A percentile compares a stretch with the other conserved stretches of the same genome.
phyloP scores from a whole-genome alignment of 192 early-diverging fungal genomes.

The Dispira parvispora region DNA sequence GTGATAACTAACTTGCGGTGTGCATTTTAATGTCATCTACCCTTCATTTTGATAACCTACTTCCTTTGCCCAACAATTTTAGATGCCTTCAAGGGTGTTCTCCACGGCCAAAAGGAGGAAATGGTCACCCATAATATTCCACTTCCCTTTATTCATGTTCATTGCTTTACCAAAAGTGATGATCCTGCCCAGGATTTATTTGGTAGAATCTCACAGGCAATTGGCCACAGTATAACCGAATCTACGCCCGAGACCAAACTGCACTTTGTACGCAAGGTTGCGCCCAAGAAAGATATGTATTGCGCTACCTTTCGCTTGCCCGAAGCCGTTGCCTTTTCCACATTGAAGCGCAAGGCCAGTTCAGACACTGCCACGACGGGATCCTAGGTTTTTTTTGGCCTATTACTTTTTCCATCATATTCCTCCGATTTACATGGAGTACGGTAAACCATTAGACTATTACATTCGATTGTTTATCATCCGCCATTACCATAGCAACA shows the following conservation, averaged over 20 bases:
- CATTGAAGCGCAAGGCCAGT: no score
- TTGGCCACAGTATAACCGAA: background rate
- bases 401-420: no score
- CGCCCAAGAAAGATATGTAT: constrained; percentile 98
- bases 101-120: constrained; percentile 26
- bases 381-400: no score
- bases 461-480: no score
- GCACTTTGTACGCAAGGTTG: constrained; percentile 83
- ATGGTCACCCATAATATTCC: constrained; percentile 23
- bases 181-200: constrained; percentile 47
- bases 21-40: background rate
- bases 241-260: constrained; percentile 24
- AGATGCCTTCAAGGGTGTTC: constrained; percentile 82
- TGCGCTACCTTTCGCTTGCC: constrained; percentile 79
- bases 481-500: no score
- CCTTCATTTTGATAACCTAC: background rate
- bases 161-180: constrained; percentile 80
- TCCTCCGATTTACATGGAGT: no score
- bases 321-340: constrained; percentile 47
- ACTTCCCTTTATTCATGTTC: constrained; percentile 81
- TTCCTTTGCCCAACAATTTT: background rate
- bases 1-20: background rate
- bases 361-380: no score
- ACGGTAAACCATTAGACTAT: no score
- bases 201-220: constrained; percentile 15